Conservation (phyloP, 768 basidiomycete genomes). For the Russula sp. region DNA sequence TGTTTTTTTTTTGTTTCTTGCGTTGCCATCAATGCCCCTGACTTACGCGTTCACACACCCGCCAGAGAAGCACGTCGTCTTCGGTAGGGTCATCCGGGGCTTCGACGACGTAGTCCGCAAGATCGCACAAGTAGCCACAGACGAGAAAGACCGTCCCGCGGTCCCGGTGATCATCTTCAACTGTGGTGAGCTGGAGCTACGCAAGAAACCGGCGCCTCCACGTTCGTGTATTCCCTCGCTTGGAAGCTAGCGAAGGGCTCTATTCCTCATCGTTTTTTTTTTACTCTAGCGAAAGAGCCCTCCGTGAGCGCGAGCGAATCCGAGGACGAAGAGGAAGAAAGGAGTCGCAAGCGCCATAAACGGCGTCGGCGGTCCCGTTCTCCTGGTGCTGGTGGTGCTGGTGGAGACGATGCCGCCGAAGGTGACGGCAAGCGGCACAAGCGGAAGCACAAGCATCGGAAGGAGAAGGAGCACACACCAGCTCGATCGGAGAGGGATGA, state of each 20-base stretch:
- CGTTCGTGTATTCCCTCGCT: conserved; percentile 21
- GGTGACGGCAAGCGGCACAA: conserved; percentile 23
- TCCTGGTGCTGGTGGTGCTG: not conserved
- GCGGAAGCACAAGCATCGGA: conserved; percentile 29
- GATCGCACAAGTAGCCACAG: conserved; percentile 60
- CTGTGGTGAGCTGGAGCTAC: conserved; percentile 81
- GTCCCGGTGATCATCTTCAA: conserved; percentile 62
- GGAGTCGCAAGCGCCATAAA: conserved; percentile 19
- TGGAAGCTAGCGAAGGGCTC: too few species aligned
- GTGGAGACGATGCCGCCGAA: conserved; percentile 3
- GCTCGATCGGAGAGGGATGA: conserved; percentile 9
- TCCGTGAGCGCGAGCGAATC: conserved; percentile 19
- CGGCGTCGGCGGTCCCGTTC: conserved; percentile 22
- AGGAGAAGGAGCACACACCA: conserved; percentile 26
- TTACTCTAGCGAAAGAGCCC: conserved; percentile 11
- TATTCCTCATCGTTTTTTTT: not conserved
- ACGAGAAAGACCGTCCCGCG: conserved; percentile 68
- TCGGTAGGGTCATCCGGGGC: conserved; percentile 49
- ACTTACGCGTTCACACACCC: conserved; percentile 27
- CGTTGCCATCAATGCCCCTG: conserved; percentile 31
- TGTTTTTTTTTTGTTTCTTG: conserved; percentile 28
- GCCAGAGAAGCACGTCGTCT: conserved; percentile 55
- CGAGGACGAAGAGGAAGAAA: conserved; percentile 5
- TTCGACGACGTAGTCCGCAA: conserved; percentile 53
- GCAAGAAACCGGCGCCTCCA: conserved; percentile 32